These are phyloP conservation scores for Boehmeria nivea DNA, from an alignment of 306 rosid genomes.

Conservation along the genomic window DNA sequence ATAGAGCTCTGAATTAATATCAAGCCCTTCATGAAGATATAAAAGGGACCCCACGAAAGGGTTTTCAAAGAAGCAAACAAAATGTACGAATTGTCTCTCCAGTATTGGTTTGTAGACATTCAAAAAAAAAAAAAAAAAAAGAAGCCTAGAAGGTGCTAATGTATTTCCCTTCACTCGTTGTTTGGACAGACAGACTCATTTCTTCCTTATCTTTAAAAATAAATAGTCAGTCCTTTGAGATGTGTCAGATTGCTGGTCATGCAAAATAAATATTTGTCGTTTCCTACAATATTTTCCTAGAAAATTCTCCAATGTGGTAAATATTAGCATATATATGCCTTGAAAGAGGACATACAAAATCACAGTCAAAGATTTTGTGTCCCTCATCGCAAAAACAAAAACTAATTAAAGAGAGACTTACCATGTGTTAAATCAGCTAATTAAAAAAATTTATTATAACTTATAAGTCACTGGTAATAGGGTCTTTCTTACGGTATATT, in stretches of 20 bases:
- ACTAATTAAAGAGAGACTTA: not conserved
- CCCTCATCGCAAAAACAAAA: not conserved
- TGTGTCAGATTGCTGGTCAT: conserved; percentile 38
- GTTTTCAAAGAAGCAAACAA: conserved; percentile 12
- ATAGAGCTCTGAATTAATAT: not conserved
- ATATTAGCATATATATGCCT: not conserved
- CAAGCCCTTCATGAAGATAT: not conserved
- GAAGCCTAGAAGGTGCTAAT: conserved; percentile 20
- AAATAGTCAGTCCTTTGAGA: conserved; percentile 5
- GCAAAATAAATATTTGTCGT: conserved; percentile 11
- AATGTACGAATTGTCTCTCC: not conserved
- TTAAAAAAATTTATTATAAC: too few relatives aligned
- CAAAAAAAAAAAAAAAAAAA: not conserved
- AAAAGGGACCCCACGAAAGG: conserved; percentile 2
- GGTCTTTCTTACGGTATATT: too few relatives aligned
- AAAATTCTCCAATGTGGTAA: not conserved
- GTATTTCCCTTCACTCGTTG: conserved; percentile 28
- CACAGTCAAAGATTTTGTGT: conserved; percentile 2
- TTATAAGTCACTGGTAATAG: too few relatives aligned
- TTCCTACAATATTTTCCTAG: not conserved
- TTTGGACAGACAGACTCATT: conserved; percentile 34
- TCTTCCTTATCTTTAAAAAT: conserved; percentile 33
- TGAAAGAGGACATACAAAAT: not conserved
- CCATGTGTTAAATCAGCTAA: not conserved
- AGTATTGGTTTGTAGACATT: too few relatives aligned